These are phyloP conservation scores for Exophiala lecanii-corni DNA, from an alignment of 2,329 filamentous ascomycete genomes.

Conservation along the genomic window DNA sequence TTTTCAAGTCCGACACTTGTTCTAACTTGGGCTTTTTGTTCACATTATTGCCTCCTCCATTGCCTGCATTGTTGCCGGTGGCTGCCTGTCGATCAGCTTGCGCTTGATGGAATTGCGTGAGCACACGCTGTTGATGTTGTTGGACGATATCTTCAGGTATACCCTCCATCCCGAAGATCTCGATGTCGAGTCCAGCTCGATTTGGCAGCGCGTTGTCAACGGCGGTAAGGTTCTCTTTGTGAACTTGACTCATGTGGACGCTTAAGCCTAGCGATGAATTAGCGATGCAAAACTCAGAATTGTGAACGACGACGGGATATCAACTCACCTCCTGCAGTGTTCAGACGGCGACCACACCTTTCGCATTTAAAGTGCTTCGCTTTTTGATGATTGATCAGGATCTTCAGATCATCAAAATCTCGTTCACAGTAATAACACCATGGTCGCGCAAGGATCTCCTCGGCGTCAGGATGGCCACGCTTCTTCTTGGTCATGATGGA, in stretches of 20 bases:
- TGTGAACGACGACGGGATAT: too few species aligned
- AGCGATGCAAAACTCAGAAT: neutral
- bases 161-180: conserved; percentile 98
- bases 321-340: conserved; percentile 87
- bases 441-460: conserved; percentile 79
- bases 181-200: conserved; percentile 77
- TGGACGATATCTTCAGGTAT: conserved; percentile 81
- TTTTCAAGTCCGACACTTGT: conserved; percentile 70
- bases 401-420: conserved; percentile 95
- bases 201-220: conserved; percentile 92
- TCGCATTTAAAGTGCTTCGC: conserved; percentile 99
- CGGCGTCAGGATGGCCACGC: conserved; percentile 76
- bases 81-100: conserved; percentile 76
- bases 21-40: conserved; percentile 67
- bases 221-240: conserved; percentile 82
- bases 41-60: conserved; percentile 38
- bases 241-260: conserved; percentile 97
- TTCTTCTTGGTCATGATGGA: conserved; percentile 79
- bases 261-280: conserved; percentile 68
- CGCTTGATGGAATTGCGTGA: conserved; percentile 77
- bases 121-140: conserved; percentile 80
- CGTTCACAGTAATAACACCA: conserved; percentile 99
- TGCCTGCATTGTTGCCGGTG: conserved; percentile 78
- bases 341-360: conserved; percentile 77
- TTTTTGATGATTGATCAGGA: conserved; percentile 94